phyloP scores from a whole-genome alignment of 2,329 filamentous ascomycete genomes.

The Sordariomycetes sp. region DNA sequence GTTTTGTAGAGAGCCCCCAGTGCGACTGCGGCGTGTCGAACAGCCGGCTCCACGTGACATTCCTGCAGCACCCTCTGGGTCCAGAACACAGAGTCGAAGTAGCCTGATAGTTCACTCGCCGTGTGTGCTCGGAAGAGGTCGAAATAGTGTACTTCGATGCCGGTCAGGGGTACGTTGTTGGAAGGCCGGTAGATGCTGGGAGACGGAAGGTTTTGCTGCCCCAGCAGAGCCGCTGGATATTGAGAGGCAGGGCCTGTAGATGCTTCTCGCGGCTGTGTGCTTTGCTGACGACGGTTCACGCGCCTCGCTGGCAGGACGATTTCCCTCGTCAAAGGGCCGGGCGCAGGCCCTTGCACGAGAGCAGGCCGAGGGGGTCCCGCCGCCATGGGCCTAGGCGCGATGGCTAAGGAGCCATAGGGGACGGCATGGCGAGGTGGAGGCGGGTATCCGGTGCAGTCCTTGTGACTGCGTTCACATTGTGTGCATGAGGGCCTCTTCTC shows the following conservation, averaged over 20 bases:
- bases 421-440: conserved; percentile 39
- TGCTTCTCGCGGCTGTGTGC: neutral
- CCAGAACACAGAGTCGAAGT: conserved; percentile 60
- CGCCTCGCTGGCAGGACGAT: conserved; percentile 22
- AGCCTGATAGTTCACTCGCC: conserved; percentile 54
- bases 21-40: conserved; percentile 57
- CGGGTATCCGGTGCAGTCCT: conserved; percentile 53
- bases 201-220: too few species aligned
- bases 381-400: conserved; percentile 35
- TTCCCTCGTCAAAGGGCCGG: conserved; percentile 6
- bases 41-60: conserved; percentile 51
- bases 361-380: conserved; percentile 2
- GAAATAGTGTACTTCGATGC: conserved; percentile 50
- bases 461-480: conserved; percentile 51
- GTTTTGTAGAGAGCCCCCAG: conserved; percentile 60
- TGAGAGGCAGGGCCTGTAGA: neutral
- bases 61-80: conserved; percentile 52
- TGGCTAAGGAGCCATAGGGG: conserved; percentile 35
- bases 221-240: too few species aligned
- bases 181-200: conserved; percentile 32
- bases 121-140: conserved; percentile 53
- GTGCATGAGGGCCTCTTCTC: conserved; percentile 51
- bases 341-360: neutral
- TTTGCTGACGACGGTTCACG: conserved; percentile 9
- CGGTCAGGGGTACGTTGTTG: conserved; percentile 33